Percentiles rank a stretch among this genome's conserved stretches.
phyloP scores from a whole-genome alignment of 2,329 filamentous ascomycete species.

The Pseudogymnoascus sp. region DNA sequence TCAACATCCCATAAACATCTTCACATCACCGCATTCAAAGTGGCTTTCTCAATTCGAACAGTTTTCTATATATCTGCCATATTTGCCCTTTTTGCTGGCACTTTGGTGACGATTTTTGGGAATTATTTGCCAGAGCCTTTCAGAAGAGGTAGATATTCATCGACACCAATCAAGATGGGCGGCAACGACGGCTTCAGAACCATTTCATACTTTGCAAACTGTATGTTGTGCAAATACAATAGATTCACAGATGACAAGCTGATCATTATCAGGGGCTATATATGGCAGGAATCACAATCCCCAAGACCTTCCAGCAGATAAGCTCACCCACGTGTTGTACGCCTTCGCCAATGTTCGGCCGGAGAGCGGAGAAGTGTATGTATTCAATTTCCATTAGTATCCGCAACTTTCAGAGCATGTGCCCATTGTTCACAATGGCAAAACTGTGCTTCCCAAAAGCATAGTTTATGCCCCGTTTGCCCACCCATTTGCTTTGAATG shows the following conservation, averaged over 20 bases:
- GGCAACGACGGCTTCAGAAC: constrained; percentile 46
- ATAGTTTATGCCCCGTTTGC: background rate
- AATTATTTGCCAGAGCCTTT: background rate
- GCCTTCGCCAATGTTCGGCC: constrained; percentile 79
- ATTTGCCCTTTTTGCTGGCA: constrained; percentile 14
- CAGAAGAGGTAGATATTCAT: background rate
- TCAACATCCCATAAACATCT: constrained; percentile 5
- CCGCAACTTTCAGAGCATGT: background rate
- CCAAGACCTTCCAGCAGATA: constrained; percentile 69
- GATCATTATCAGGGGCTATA: constrained; percentile 51
- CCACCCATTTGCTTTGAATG: background rate
- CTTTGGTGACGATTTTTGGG: constrained; percentile 15
- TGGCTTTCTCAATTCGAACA: constrained; percentile 17
- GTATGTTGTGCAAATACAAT: constrained; percentile 30
- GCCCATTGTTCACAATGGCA: background rate
- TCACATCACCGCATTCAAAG: constrained; percentile 15
- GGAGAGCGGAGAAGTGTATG: constrained; percentile 70
- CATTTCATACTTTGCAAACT: constrained; percentile 69
- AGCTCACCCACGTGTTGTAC: constrained; percentile 84
- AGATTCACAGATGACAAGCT: constrained; percentile 3
- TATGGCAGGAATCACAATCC: constrained; percentile 81
- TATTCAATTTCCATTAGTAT: background rate
- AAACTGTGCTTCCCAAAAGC: background rate
- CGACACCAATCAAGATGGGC: constrained; percentile 19
- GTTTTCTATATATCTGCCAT: constrained; percentile 16